Conservation (phyloP, 495 filamentous ascomycete species). For the Penicillium atrosanguineum region DNA sequence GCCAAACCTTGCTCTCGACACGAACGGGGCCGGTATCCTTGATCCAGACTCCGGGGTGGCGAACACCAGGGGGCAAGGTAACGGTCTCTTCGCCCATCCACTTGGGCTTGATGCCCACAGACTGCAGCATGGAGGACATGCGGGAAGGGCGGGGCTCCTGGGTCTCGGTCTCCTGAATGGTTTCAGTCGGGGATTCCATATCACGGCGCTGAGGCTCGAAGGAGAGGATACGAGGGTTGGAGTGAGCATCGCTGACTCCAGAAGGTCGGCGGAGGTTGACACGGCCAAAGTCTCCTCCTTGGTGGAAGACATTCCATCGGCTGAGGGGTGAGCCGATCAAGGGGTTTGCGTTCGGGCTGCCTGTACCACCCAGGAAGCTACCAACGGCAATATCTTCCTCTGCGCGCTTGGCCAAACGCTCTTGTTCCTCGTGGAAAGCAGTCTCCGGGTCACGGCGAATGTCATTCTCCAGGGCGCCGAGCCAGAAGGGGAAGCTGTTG, state of each 20-base stretch:
- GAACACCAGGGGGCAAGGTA: constrained; percentile 78
- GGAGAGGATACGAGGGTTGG: constrained; percentile 23
- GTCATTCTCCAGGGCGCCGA: constrained; percentile 82
- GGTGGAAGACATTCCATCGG: constrained; percentile 9
- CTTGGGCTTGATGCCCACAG: constrained; percentile 70
- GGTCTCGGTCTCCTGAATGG: constrained; percentile 12
- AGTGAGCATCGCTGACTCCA: constrained; percentile 11
- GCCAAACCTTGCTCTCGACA: constrained; percentile 97
- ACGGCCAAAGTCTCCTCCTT: constrained; percentile 22
- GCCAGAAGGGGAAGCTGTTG: constrained; percentile 95
- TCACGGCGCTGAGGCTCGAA: constrained; percentile 16
- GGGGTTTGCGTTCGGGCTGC: constrained; percentile 43
- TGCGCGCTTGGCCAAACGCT: constrained; percentile 69
- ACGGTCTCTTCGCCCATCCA: constrained; percentile 46
- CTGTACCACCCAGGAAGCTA: constrained; percentile 63
- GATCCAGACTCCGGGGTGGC: constrained; percentile 76
- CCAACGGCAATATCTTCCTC: constrained; percentile 89
- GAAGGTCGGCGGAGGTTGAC: constrained; percentile 24
- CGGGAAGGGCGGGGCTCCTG: constrained; percentile 31
- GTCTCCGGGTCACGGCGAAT: constrained; percentile 88
- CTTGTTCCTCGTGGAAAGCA: constrained; percentile 89
- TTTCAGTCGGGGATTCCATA: constrained; percentile 3
- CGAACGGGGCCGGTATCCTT: constrained; percentile 88
- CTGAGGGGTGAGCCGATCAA: constrained; percentile 58
- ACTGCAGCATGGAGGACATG: constrained; percentile 61